Percentiles rank a stretch among this genome's conserved stretches.
Evolutionary conservation across 257 asterid species (phyloP).

Genomic region (Scutellaria baicalensis): DNA sequence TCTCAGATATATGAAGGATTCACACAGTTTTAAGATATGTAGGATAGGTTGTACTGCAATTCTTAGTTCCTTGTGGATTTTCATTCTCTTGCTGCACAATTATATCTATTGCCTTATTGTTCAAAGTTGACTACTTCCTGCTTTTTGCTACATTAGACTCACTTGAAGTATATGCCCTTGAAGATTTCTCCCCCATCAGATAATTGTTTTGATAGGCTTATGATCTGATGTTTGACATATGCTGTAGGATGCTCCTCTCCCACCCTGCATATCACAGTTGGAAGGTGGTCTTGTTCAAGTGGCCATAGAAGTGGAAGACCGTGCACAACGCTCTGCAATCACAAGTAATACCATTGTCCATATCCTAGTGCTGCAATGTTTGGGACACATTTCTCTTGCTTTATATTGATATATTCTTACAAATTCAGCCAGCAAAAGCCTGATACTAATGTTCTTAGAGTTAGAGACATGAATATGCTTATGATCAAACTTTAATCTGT

Average conservation of each 20-base stretch:
- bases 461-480: neutral
- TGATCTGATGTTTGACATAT: conserved; percentile 10
- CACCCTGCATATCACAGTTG: conserved; percentile 96
- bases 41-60: neutral
- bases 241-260: conserved; percentile 96
- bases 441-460: neutral
- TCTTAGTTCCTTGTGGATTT: neutral
- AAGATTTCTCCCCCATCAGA: neutral
- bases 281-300: conserved; percentile 99
- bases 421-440: neutral
- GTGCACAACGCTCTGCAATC: conserved; percentile 93
- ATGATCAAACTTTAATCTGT: neutral
- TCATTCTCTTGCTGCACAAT: neutral
- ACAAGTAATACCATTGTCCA: conserved; percentile 46
- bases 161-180: conserved; percentile 8
- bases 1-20: neutral
- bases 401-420: neutral
- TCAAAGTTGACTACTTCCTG: neutral
- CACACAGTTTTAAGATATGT: neutral
- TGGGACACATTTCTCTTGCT: neutral
- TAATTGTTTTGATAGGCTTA: neutral
- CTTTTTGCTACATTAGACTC: neutral
- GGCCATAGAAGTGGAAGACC: conserved; percentile 98
- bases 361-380: neutral
- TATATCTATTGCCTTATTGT: too few relatives aligned